Evolutionary conservation across 495 filamentous ascomycete genomes (phyloP), one percentile per base, ranked within the genome.

Genomic region (Tetracladium setigerum): DNA sequence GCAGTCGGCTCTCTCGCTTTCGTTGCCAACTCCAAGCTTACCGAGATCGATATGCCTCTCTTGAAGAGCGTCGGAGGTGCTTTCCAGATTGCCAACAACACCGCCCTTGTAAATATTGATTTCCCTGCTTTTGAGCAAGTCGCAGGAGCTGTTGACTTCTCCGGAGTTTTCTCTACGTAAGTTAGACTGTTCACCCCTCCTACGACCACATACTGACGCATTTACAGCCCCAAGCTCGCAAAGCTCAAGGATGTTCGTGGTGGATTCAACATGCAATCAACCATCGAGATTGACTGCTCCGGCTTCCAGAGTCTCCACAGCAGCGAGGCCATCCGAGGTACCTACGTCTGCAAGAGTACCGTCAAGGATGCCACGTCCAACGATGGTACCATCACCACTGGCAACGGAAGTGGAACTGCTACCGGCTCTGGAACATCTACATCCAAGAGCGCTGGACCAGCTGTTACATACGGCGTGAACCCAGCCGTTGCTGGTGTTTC

Each of bases 41-140:
- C 68, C 59, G 95, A 94, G 73, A 76, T 96, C 67, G 76, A 81
- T 40, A 70, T 95, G 58, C 78, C 83, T 39, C 22, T 52, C 27
- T 71, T 99, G 42, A 78, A 69, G 51, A 73, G 61, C 16, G 72
- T 96, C 58, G 78, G 77, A 51, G 89, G 84, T 70, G 86, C 81
- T 58, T 79, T 92, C 66, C 74, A 82, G 50, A 78, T 97, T 59
- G 81, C 83, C 62, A 94, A 94, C 74, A 95, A 96, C 78, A 87
- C 89, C 38, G 65, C 71, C 40, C 73, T 95, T 11, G 48, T 54
- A 42, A 59, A 64, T 48, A 73, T 95, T 27, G 75, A 73, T 38
- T 86, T 97, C 72, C 70, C 75, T 32, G 58, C 68, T 36, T 74
- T 98, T 17, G 57, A 74, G 49, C 72, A 62, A n/a, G 76, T 97